phyloP scores from a whole-genome alignment of 202 grass and related monocot species.

The Schoenoplectus tabernaemontani region DNA sequence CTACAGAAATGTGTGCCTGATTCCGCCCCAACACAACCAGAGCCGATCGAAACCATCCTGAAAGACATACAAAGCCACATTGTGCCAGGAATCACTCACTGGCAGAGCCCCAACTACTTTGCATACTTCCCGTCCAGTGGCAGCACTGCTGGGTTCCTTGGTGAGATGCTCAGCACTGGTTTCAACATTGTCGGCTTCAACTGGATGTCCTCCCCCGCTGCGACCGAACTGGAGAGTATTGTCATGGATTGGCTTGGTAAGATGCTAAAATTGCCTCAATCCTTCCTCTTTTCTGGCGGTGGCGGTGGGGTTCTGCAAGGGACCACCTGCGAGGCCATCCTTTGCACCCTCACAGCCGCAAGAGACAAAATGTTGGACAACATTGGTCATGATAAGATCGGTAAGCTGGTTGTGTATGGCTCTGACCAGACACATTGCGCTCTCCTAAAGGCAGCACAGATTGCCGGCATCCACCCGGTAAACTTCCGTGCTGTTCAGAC shows the following conservation, averaged over 20 bases:
- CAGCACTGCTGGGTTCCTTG: slow-evolving; percentile 32
- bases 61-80: not conserved
- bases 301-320: not conserved
- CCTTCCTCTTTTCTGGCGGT: not conserved
- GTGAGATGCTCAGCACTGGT: slow-evolving; percentile 36
- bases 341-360: not conserved
- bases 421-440: not conserved
- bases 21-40: not conserved
- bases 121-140: not conserved
- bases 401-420: slow-evolving; percentile 1
- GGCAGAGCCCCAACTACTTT: not conserved
- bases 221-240: slow-evolving; percentile 30
- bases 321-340: not conserved
- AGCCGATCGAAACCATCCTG: not conserved
- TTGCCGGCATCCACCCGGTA: not conserved
- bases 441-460: not conserved
- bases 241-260: slow-evolving; percentile 24
- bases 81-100: not conserved
- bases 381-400: not conserved
- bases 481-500: not conserved
- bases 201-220: slow-evolving; percentile 35
- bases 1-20: not conserved
- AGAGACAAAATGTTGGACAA: not conserved
- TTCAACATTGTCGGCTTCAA: slow-evolving; percentile 40
- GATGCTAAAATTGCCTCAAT: not conserved